phyloP scores from a whole-genome alignment of 2,329 filamentous ascomycete species.

The Ascochyta viciae-villosae region DNA sequence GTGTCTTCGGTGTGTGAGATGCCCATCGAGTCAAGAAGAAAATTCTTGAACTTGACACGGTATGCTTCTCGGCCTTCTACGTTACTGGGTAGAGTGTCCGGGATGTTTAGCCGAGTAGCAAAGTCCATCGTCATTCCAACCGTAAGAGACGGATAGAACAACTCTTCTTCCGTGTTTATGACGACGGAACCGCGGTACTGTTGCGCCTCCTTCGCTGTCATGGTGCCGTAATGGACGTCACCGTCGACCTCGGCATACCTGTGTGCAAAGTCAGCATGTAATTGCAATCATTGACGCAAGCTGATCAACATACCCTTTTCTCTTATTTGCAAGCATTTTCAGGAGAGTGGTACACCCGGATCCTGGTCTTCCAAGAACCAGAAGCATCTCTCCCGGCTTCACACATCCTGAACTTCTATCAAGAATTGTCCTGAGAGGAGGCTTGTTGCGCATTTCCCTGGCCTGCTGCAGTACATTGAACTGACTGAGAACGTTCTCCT shows the following conservation, averaged over 20 bases:
- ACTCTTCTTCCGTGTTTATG: conserved; percentile 62
- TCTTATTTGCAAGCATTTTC: conserved; percentile 63
- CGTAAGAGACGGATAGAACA: conserved; percentile 60
- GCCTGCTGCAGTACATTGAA: conserved; percentile 57
- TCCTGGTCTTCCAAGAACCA: conserved; percentile 71
- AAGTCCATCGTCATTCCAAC: conserved; percentile 62
- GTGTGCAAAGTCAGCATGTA: conserved; percentile 55
- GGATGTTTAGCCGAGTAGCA: conserved; percentile 64
- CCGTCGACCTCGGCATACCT: conserved; percentile 80
- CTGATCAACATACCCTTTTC: conserved; percentile 61
- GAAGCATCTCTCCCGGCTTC: conserved; percentile 73
- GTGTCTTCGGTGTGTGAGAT: conserved; percentile 66
- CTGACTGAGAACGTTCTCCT: conserved; percentile 34
- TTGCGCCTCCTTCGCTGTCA: conserved; percentile 75
- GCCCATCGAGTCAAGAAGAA: conserved; percentile 56
- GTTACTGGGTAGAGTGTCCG: conserved; percentile 61
- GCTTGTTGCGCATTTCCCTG: conserved; percentile 55
- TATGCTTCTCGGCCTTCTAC: conserved; percentile 55
- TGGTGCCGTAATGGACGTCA: conserved; percentile 52
- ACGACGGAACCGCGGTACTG: conserved; percentile 80
- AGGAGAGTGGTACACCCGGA: conserved; percentile 64
- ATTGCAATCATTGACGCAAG: not conserved
- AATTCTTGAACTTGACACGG: conserved; percentile 58
- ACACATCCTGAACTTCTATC: conserved; percentile 71
- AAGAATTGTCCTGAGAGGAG: conserved; percentile 64